Evolutionary conservation across 78 protist genomes (phyloP).

Genomic region (Bigelowiella natans): DNA sequence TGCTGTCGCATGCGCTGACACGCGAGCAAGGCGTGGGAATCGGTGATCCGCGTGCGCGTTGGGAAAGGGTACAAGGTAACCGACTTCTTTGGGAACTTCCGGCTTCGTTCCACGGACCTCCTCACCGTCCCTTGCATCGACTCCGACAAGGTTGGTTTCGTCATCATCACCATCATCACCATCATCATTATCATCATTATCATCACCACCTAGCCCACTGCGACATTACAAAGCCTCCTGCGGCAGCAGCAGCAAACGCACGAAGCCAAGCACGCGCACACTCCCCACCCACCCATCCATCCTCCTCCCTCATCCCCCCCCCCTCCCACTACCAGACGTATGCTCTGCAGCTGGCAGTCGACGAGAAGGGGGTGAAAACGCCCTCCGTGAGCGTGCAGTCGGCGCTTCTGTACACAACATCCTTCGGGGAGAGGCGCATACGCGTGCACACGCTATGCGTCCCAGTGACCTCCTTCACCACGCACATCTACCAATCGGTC

Average conservation of each 20-base stretch:
- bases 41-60: constrained; percentile 33
- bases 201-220: no score
- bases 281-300: no score
- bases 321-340: no score
- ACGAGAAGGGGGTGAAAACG: constrained; percentile 8
- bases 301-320: no score
- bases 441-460: background rate
- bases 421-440: constrained; percentile 27
- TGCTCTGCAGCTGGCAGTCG: background rate
- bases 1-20: no score
- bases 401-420: constrained; percentile 26
- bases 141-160: constrained; percentile 17
- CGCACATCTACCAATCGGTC: background rate
- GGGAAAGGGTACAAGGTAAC: background rate
- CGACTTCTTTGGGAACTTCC: constrained; percentile 23
- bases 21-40: constrained; percentile 21
- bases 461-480: background rate
- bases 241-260: no score
- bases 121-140: constrained; percentile 22
- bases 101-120: constrained; percentile 7
- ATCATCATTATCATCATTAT: no score
- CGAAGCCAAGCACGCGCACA: no score
- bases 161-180: no score
- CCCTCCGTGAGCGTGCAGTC: constrained; percentile 7
- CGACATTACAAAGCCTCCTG: no score